These are phyloP conservation scores for Epichloe uncinata DNA, from an alignment of 2,329 filamentous ascomycete species.

Conservation along the genomic window DNA sequence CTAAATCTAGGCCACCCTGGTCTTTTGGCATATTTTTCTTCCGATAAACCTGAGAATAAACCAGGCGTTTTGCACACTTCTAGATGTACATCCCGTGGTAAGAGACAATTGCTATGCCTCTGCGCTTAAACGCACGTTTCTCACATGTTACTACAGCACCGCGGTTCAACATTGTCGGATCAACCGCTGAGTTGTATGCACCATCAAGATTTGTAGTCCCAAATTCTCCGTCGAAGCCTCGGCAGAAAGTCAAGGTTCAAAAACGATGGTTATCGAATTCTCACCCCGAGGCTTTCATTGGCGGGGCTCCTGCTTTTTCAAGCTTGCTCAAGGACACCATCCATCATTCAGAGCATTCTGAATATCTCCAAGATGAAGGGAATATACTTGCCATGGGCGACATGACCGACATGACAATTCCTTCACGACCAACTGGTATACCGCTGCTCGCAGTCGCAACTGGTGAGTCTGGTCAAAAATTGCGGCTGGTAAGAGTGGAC, in stretches of 20 bases:
- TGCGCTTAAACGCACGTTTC: not conserved
- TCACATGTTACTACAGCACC: constrained; percentile 13
- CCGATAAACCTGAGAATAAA: constrained; percentile 10
- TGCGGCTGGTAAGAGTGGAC: constrained; percentile 40
- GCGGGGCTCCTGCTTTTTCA: constrained; percentile 17
- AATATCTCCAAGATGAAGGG: constrained; percentile 11
- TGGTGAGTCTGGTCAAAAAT: constrained; percentile 44
- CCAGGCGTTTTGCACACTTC: constrained; percentile 19
- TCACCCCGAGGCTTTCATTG: constrained; percentile 36
- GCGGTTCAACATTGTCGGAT: constrained; percentile 19
- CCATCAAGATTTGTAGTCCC: constrained; percentile 16
- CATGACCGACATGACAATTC: constrained; percentile 28
- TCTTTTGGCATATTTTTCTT: constrained; percentile 18
- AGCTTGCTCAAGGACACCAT: constrained; percentile 24
- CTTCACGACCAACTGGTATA: constrained; percentile 13
- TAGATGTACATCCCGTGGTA: constrained; percentile 16
- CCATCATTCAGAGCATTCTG: constrained; percentile 15
- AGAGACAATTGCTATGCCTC: constrained; percentile 6
- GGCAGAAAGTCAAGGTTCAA: constrained; percentile 23
- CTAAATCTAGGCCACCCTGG: constrained; percentile 22
- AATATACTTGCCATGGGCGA: constrained; percentile 43
- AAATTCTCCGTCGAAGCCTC: constrained; percentile 13
- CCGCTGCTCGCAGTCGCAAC: constrained; percentile 33
- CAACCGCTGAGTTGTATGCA: constrained; percentile 21
- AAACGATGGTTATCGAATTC: constrained; percentile 36